These are phyloP conservation scores for Aurantiochytrium sp. DNA, from an alignment of 108 stramenopile genomes.

Conservation along the genomic window DNA sequence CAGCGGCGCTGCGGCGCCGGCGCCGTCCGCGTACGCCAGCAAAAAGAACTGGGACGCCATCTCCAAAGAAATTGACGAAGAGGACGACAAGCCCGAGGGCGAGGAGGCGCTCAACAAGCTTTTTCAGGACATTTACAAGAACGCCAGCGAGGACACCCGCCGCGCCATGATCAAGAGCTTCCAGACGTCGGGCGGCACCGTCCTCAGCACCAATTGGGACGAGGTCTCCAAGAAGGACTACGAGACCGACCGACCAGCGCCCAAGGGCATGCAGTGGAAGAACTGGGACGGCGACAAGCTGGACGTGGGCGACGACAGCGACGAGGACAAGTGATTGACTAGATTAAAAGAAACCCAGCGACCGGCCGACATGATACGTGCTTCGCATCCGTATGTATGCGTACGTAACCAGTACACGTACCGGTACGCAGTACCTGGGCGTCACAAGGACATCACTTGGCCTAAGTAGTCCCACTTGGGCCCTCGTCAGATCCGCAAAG, in stretches of 20 bases:
- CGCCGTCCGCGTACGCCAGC: conserved; percentile 70
- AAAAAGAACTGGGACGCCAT: conserved; percentile 80
- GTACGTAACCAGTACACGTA: no score
- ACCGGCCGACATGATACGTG: no score
- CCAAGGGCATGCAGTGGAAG: conserved; percentile 91
- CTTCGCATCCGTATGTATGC: no score
- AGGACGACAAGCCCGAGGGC: conserved; percentile 83
- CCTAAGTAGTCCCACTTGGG: no score
- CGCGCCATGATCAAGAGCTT: conserved; percentile 95
- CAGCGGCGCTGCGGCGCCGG: conserved; percentile 8
- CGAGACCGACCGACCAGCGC: conserved; percentile 88
- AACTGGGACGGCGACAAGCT: conserved; percentile 70
- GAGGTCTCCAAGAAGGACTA: conserved; percentile 94
- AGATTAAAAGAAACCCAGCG: no score
- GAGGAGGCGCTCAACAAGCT: conserved; percentile 92
- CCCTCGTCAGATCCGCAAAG: no score
- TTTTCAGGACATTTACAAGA: conserved; percentile 87
- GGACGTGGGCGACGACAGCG: not conserved
- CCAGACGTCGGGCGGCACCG: conserved; percentile 93
- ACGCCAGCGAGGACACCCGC: conserved; percentile 79
- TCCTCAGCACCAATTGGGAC: conserved; percentile 92
- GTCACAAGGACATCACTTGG: no score
- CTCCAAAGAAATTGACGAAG: conserved; percentile 57
- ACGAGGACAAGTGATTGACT: not conserved
- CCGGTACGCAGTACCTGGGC: no score